A percentile compares a stretch with the other conserved stretches of the same genome.
Evolutionary conservation across 768 basidiomycete genomes (phyloP).

Genomic region (Hydnomerulius pinastri): DNA sequence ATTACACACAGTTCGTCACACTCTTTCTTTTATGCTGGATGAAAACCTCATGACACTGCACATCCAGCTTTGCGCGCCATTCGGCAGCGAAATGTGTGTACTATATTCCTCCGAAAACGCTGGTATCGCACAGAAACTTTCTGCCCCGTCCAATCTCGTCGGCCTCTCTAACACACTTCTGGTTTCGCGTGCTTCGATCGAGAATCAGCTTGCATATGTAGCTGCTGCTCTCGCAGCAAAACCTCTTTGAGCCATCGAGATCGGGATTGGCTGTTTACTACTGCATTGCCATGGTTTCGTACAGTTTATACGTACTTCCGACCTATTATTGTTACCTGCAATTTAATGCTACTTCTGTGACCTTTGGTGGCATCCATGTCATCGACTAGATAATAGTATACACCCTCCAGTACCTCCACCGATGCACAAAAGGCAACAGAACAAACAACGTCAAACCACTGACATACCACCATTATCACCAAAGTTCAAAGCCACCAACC

Average conservation of each 20-base stretch:
- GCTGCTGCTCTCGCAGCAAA: conserved; percentile 44
- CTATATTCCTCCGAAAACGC: conserved; percentile 58
- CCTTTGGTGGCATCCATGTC: too few species aligned
- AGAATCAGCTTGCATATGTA: conserved; percentile 60
- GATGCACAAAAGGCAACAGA: not conserved
- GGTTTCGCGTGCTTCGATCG: conserved; percentile 58
- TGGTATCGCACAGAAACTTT: conserved; percentile 49
- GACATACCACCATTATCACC: not conserved
- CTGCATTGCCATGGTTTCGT: not conserved
- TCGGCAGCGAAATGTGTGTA: conserved; percentile 52
- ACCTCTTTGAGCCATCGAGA: conserved; percentile 12
- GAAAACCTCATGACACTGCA: not conserved
- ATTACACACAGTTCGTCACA: conserved; percentile 52
- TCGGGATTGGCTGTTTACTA: not conserved
- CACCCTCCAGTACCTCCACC: too few species aligned
- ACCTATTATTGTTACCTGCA: not conserved
- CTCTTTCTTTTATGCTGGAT: not conserved
- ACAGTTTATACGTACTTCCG: not conserved
- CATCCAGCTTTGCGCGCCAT: conserved; percentile 57
- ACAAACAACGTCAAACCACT: conserved; percentile 26
- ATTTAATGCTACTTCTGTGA: too few species aligned
- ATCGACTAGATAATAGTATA: too few species aligned
- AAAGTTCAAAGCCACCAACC: not conserved
- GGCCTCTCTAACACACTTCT: conserved; percentile 47
- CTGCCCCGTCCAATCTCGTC: conserved; percentile 46